These are phyloP conservation scores for Penicillium fimorum DNA, from an alignment of 495 filamentous ascomycete genomes.

Conservation along the genomic window DNA sequence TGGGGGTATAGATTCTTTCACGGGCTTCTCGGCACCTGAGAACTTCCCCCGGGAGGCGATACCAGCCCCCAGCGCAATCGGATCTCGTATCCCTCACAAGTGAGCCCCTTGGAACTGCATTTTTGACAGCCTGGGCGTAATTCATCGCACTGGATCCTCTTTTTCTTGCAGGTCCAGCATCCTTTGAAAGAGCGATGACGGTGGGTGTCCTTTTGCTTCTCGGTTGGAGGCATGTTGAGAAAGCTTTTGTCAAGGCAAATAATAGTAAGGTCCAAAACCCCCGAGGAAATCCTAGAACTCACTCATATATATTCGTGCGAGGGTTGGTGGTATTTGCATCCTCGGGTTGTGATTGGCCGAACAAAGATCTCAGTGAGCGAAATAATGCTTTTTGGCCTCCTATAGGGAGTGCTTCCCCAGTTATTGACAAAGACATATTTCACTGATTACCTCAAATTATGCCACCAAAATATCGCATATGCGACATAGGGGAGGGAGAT, in stretches of 20 bases:
- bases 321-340: conserved; percentile 6
- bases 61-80: conserved; percentile 31
- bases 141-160: conserved; percentile 31
- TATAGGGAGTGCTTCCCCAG: conserved; percentile 20
- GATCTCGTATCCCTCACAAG: conserved; percentile 32
- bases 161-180: conserved; percentile 35
- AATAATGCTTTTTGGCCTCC: conserved; percentile 22
- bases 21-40: conserved; percentile 28
- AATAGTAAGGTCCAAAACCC: conserved; percentile 6
- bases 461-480: conserved; percentile 3
- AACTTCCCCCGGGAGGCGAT: conserved; percentile 31
- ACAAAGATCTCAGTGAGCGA: conserved; percentile 26
- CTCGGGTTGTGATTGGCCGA: conserved; percentile 24
- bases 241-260: neutral
- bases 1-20: conserved; percentile 26
- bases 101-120: conserved; percentile 20
- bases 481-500: neutral
- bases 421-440: conserved; percentile 8
- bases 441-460: conserved; percentile 23
- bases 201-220: conserved; percentile 16
- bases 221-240: conserved; percentile 14
- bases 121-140: conserved; percentile 23
- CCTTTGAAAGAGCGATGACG: conserved; percentile 30
- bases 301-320: conserved; percentile 18
- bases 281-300: conserved; percentile 4